Percentiles rank a stretch among this genome's conserved stretches.
Evolutionary conservation across 2,329 filamentous ascomycete species (phyloP).

Genomic region (Ceratocystis eucalypticola): DNA sequence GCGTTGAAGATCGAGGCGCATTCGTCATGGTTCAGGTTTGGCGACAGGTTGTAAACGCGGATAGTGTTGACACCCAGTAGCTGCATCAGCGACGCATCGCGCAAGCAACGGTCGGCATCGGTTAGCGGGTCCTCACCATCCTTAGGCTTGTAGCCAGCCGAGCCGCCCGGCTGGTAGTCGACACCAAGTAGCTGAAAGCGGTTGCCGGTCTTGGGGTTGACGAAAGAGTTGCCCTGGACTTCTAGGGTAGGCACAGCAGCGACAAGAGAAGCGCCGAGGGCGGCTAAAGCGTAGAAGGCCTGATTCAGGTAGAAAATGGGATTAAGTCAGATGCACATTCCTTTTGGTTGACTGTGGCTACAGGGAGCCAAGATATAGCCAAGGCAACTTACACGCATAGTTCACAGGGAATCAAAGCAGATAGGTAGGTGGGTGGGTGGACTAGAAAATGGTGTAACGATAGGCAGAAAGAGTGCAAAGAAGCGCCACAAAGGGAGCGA

Average conservation of each 20-base stretch:
- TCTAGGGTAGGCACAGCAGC: slow-evolving; percentile 45
- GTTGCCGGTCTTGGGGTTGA: slow-evolving; percentile 44
- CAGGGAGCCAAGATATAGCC: background rate
- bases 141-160: slow-evolving; percentile 44
- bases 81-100: slow-evolving; percentile 54
- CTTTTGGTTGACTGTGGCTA: background rate
- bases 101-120: slow-evolving; percentile 42
- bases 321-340: slow-evolving; percentile 1
- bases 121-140: slow-evolving; percentile 46
- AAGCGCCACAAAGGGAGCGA: background rate
- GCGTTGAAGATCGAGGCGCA: slow-evolving; percentile 57
- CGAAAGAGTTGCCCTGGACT: slow-evolving; percentile 44
- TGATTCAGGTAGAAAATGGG: background rate
- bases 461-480: background rate
- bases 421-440: background rate
- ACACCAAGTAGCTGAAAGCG: slow-evolving; percentile 54
- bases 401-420: background rate
- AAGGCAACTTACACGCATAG: slow-evolving; percentile 18
- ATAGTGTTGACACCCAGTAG: slow-evolving; percentile 51
- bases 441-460: background rate
- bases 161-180: slow-evolving; percentile 56
- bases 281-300: slow-evolving; percentile 29
- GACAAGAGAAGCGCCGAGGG: slow-evolving; percentile 39
- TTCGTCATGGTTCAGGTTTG: slow-evolving; percentile 50
- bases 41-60: slow-evolving; percentile 56